Evolutionary conservation across 2,329 filamentous ascomycete species (phyloP).

Genomic region (Emergomyces pasteurianus): DNA sequence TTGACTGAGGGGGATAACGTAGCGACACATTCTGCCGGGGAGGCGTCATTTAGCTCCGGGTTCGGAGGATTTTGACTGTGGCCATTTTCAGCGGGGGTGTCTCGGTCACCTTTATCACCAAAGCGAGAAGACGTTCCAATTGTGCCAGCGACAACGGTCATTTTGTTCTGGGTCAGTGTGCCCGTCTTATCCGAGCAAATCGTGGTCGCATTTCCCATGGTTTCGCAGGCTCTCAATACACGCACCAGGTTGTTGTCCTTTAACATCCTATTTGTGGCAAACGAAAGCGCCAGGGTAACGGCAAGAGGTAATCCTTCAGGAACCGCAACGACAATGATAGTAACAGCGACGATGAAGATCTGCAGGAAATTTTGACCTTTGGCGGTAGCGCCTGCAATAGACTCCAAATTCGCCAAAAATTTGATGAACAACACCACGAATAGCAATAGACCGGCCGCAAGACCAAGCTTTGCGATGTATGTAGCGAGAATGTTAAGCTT

Average conservation of each 20-base stretch:
- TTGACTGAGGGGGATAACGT: conserved; percentile 43
- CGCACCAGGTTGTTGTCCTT: conserved; percentile 52
- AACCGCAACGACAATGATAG: conserved; percentile 68
- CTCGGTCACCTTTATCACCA: conserved; percentile 23
- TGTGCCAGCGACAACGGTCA: conserved; percentile 48
- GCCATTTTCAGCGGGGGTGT: conserved; percentile 16
- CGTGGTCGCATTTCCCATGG: conserved; percentile 53
- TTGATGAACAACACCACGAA: conserved; percentile 71
- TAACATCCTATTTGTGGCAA: conserved; percentile 52
- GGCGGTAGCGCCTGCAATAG: conserved; percentile 7
- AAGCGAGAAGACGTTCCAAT: conserved; percentile 37
- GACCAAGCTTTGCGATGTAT: conserved; percentile 65
- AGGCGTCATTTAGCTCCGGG: conserved; percentile 35
- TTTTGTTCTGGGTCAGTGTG: conserved; percentile 52
- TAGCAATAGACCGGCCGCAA: conserved; percentile 59
- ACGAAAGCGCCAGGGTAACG: conserved; percentile 50
- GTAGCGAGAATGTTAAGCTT: conserved; percentile 68
- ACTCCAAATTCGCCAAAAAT: conserved; percentile 38
- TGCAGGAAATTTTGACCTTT: conserved; percentile 60
- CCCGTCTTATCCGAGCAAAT: conserved; percentile 57
- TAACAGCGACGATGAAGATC: conserved; percentile 68
- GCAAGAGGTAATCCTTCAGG: conserved; percentile 53
- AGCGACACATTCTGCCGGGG: conserved; percentile 42
- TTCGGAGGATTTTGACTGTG: conserved; percentile 14
- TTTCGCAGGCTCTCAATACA: conserved; percentile 47